These are phyloP conservation scores for Mycena venus DNA, from an alignment of 768 basidiomycete species.

Conservation along the genomic window DNA sequence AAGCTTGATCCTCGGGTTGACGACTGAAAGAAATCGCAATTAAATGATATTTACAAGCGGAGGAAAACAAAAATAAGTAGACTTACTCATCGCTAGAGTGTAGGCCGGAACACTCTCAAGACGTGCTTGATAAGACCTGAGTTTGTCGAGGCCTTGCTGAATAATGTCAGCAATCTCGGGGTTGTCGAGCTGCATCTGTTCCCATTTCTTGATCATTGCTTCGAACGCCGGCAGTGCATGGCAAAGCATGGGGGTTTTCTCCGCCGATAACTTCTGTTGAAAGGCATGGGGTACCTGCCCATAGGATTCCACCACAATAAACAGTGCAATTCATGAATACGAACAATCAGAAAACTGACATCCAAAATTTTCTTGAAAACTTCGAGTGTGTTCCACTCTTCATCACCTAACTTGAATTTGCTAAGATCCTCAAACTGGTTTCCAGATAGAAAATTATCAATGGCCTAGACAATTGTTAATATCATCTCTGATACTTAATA, in stretches of 20 bases:
- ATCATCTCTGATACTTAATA: slow-evolving; percentile 9
- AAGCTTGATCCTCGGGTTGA: not conserved
- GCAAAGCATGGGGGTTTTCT: no score
- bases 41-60: no score
- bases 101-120: not conserved
- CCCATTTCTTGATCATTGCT: no score
- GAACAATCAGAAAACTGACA: slow-evolving; percentile 23
- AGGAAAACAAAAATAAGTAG: not conserved
- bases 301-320: no score
- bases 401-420: slow-evolving; percentile 32
- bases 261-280: no score
- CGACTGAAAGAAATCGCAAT: not conserved
- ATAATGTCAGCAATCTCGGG: no score
- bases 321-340: no score
- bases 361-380: slow-evolving; percentile 39
- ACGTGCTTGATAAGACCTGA: no score
- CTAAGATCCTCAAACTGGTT: slow-evolving; percentile 40
- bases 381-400: slow-evolving; percentile 42
- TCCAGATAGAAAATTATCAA: slow-evolving; percentile 33
- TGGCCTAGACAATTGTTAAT: slow-evolving; percentile 33
- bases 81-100: slow-evolving; percentile 3
- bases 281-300: no score
- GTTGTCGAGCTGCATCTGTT: no score
- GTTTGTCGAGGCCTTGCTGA: no score
- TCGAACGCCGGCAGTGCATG: no score